A percentile compares a stretch with the other conserved stretches of the same genome.
Conservation (phyloP, 148 eudicot genomes). For the Diospyros kaki region DNA sequence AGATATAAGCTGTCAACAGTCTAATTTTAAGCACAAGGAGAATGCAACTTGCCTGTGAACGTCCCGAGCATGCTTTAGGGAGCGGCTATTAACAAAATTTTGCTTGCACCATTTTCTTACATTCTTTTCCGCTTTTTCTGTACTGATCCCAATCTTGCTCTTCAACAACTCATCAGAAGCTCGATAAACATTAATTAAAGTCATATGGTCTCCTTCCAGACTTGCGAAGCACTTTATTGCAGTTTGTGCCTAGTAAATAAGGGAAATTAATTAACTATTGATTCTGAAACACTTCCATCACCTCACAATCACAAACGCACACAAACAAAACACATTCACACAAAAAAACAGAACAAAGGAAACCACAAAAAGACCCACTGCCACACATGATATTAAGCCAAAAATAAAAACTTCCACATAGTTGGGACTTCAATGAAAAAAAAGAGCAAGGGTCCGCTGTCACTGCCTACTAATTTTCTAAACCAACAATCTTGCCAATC, state of each 20-base stretch:
- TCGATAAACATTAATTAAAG: constrained; percentile 66
- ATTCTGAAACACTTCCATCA: no score
- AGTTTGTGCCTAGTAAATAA: constrained; percentile 49
- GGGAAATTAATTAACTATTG: background rate
- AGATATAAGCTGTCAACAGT: background rate
- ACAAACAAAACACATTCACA: no score
- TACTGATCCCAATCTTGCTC: constrained; percentile 35
- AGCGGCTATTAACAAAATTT: constrained; percentile 79
- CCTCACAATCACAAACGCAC: no score
- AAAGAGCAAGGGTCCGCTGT: no score
- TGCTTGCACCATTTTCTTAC: constrained; percentile 87
- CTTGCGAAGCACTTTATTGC: constrained; percentile 73
- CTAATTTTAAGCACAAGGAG: background rate
- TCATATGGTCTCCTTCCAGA: constrained; percentile 85
- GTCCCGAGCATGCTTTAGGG: constrained; percentile 83
- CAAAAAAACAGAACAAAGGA: no score
- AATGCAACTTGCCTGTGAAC: constrained; percentile 59
- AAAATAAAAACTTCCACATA: no score
- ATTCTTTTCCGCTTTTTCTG: constrained; percentile 62
- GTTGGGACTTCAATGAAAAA: no score
- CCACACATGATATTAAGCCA: no score
- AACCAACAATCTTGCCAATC: no score
- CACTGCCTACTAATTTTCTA: no score
- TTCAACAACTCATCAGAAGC: constrained; percentile 70
- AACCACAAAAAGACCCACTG: no score